These are phyloP conservation scores for Fusarium euwallaceae DNA, from an alignment of 2,329 filamentous ascomycete species.

Conservation along the genomic window DNA sequence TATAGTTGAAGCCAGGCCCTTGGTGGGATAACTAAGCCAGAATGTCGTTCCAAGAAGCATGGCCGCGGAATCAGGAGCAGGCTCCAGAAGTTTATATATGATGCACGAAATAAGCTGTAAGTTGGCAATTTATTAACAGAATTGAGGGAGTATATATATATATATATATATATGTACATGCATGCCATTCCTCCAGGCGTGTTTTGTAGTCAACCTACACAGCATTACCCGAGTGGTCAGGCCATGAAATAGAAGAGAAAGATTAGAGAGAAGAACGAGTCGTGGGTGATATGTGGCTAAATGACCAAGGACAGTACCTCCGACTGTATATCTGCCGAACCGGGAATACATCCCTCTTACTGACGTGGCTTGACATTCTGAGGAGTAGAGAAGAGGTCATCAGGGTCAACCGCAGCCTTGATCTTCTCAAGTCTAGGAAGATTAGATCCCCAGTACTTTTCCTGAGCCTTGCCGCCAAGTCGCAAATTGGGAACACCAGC, in stretches of 20 bases:
- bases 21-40: no score
- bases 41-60: neutral
- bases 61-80: no score
- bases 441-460: neutral
- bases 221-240: neutral
- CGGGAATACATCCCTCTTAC: neutral
- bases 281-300: neutral
- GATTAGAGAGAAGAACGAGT: neutral
- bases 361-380: neutral
- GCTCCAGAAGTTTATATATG: neutral
- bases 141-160: neutral
- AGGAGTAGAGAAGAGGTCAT: neutral
- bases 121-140: neutral
- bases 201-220: neutral
- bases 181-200: accelerated
- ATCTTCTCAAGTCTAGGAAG: neutral
- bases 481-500: neutral
- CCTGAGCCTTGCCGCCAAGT: neutral
- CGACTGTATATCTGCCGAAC: neutral
- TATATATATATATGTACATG: no score
- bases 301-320: neutral
- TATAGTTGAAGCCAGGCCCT: no score
- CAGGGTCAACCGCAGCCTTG: neutral
- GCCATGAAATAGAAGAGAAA: neutral
- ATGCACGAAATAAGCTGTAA: neutral